Conservation (phyloP, 2,329 filamentous ascomycete genomes). For the Dactylellina cionopaga region DNA sequence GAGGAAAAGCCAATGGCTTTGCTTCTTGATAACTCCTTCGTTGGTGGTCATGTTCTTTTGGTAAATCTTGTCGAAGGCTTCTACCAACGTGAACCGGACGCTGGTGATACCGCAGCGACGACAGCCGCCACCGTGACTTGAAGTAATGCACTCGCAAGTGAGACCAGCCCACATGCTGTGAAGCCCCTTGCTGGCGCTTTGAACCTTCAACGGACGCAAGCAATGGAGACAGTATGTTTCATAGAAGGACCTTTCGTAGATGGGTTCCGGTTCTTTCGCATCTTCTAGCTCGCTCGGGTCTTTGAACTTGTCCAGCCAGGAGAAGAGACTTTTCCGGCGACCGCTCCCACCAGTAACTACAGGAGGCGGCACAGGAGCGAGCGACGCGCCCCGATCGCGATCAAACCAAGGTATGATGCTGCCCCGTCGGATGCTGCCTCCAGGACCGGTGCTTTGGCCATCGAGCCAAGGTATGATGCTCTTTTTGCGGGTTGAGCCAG, state of each 20-base stretch:
- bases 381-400: constrained; percentile 29
- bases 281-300: constrained; percentile 37
- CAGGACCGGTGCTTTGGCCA: constrained; percentile 1
- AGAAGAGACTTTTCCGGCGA: constrained; percentile 44
- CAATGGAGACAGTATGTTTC: constrained; percentile 46
- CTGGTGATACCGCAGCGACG: constrained; percentile 39
- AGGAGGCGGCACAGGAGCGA: constrained; percentile 16
- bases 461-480: constrained; percentile 48
- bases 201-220: constrained; percentile 38
- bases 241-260: constrained; percentile 45
- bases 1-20: constrained; percentile 41
- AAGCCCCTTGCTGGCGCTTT: constrained; percentile 25
- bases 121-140: constrained; percentile 27
- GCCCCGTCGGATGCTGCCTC: constrained; percentile 14
- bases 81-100: constrained; percentile 35
- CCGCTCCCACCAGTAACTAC: constrained; percentile 7
- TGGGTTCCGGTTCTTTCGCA: constrained; percentile 35
- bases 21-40: constrained; percentile 25
- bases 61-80: constrained; percentile 33
- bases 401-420: constrained; percentile 47
- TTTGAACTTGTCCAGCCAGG: constrained; percentile 48
- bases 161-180: constrained; percentile 42
- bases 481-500: constrained; percentile 9
- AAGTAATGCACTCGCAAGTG: constrained; percentile 38
- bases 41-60: constrained; percentile 23